These are phyloP conservation scores for Chlamydomonas sp. DNA, from an alignment of 139 green algal species.

Conservation along the genomic window DNA sequence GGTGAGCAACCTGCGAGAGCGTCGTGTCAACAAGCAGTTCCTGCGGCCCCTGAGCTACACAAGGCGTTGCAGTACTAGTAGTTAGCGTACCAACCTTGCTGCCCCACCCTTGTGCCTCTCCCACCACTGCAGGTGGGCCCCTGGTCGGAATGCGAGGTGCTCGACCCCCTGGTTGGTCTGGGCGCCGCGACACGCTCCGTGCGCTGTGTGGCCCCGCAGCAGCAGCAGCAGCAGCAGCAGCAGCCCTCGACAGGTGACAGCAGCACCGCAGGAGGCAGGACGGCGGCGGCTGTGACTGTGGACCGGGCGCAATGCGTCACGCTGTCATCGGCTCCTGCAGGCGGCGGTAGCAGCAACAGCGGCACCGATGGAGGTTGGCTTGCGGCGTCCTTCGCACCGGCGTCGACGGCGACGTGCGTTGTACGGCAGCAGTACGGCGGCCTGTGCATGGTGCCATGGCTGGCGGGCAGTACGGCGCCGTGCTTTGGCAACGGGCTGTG, in stretches of 20 bases:
- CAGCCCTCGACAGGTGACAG: background rate
- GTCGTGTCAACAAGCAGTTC: too few relatives aligned
- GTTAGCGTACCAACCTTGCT: background rate
- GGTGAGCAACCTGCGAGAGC: too few relatives aligned
- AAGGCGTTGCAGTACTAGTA: too few relatives aligned
- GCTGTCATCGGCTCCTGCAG: too few relatives aligned
- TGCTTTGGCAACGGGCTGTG: slow-evolving; percentile 26
- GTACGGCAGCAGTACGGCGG: background rate
- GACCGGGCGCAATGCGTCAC: too few relatives aligned
- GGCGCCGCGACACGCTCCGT: background rate
- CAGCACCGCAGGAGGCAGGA: background rate
- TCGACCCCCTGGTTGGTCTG: background rate
- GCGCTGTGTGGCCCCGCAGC: background rate
- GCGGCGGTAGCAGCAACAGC: too few relatives aligned
- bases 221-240: background rate
- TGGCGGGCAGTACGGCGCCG: background rate
- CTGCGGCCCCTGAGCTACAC: too few relatives aligned
- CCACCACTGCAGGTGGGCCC: slow-evolving; percentile 17
- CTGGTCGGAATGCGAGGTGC: slow-evolving; percentile 38
- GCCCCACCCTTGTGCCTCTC: background rate
- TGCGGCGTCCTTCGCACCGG: background rate
- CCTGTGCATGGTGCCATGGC: slow-evolving; percentile 2
- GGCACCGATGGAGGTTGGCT: too few relatives aligned
- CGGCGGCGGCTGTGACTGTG: background rate
- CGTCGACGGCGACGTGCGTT: background rate